Evolutionary conservation across 2,329 filamentous ascomycete species (phyloP).

Genomic region (Pseudocercospora cruenta): DNA sequence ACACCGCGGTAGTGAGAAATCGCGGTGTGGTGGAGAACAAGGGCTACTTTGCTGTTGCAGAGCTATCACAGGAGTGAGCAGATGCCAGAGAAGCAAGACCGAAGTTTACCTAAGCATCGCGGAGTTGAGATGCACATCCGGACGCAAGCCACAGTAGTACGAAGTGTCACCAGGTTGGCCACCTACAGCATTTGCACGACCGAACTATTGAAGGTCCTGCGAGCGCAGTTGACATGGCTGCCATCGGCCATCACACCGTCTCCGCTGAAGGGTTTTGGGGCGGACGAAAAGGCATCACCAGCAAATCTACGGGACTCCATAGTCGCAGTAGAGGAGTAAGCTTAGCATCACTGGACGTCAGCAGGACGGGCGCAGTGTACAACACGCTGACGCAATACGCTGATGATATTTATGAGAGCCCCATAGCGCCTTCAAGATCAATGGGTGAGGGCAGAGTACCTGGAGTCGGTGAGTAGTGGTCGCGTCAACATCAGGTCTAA

Average conservation of each 20-base stretch:
- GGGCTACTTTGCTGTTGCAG: conserved; percentile 90
- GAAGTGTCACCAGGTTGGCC: not conserved
- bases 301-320: not conserved
- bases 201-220: not conserved
- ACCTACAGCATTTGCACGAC: not conserved
- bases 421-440: not conserved
- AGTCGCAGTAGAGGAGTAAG: not conserved
- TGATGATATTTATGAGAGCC: not conserved
- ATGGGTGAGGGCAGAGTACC: not conserved
- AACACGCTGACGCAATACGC: not conserved
- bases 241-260: too few relatives aligned
- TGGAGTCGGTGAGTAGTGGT: not conserved
- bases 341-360: not conserved
- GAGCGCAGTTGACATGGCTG: not conserved
- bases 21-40: conserved; percentile 97
- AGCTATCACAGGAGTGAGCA: conserved; percentile 40
- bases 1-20: conserved; percentile 92
- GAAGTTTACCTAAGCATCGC: not conserved
- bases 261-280: not conserved
- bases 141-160: not conserved
- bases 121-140: not conserved
- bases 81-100: not conserved
- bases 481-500: not conserved
- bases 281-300: not conserved
- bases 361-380: not conserved